phyloP scores from a whole-genome alignment of 2,329 filamentous ascomycete genomes.

The Epichloe uncinata region DNA sequence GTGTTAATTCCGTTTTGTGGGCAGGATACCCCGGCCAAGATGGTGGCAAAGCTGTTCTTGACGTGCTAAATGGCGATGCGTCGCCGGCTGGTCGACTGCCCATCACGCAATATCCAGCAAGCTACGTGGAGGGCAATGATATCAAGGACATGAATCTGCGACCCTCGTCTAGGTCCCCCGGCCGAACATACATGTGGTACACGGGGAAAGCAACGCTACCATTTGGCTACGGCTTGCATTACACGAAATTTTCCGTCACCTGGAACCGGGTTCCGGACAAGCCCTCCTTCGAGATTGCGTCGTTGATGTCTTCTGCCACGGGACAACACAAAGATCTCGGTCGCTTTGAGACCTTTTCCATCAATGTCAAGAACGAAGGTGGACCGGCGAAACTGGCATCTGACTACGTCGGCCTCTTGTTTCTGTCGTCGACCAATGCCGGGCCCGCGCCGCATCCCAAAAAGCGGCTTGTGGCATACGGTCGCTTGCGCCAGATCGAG shows the following conservation, averaged over 20 bases:
- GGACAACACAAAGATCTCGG: not conserved
- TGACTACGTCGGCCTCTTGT: conserved; percentile 9
- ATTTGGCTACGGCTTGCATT: conserved; percentile 45
- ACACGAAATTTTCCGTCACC: conserved; percentile 34
- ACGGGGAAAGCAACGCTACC: conserved; percentile 32
- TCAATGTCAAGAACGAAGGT: not conserved
- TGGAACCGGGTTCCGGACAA: conserved; percentile 2
- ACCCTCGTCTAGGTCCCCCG: conserved; percentile 30
- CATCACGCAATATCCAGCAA: conserved; percentile 40
- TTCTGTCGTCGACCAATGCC: conserved; percentile 7
- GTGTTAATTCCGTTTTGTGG: conserved; percentile 41
- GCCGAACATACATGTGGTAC: conserved; percentile 48
- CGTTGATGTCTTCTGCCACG: not conserved
- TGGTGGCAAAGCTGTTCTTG: conserved; percentile 40
- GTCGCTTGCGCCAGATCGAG: conserved; percentile 5
- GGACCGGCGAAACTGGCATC: conserved; percentile 2
- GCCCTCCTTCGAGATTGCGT: not conserved
- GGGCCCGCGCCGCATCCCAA: conserved; percentile 7
- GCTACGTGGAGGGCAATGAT: conserved; percentile 34
- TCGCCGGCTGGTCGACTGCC: conserved; percentile 41
- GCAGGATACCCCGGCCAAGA: conserved; percentile 46
- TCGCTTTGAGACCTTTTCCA: not conserved
- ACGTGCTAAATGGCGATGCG: conserved; percentile 36
- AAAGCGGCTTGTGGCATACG: conserved; percentile 9
- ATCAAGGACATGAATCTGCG: conserved; percentile 44